Evolutionary conservation across 2,329 filamentous ascomycete species (phyloP).

Genomic region (Neurospora sp.): DNA sequence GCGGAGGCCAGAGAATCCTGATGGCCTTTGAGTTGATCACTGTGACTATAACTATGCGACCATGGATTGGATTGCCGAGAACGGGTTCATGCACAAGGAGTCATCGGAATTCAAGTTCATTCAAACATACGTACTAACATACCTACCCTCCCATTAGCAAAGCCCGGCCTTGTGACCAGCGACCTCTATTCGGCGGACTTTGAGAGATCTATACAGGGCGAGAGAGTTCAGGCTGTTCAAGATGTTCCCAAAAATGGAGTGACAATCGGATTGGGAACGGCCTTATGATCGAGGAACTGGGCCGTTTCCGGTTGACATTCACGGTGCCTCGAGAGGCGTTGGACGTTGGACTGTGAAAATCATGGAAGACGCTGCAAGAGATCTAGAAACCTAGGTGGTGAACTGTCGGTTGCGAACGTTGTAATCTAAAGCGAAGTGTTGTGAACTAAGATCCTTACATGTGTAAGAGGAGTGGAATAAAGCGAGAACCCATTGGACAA

Average conservation of each 20-base stretch:
- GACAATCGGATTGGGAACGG: slow-evolving; percentile 11
- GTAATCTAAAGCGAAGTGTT: not conserved
- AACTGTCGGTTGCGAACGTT: not conserved
- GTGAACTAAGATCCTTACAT: not conserved
- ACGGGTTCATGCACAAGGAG: slow-evolving; percentile 16
- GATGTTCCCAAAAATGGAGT: slow-evolving; percentile 10
- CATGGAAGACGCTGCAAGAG: slow-evolving; percentile 7
- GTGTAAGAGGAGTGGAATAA: not conserved
- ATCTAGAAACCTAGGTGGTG: not conserved
- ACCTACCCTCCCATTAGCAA: not conserved
- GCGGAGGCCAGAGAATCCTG: not conserved
- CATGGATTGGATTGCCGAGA: slow-evolving; percentile 14
- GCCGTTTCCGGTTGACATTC: slow-evolving; percentile 19
- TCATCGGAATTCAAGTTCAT: slow-evolving; percentile 8
- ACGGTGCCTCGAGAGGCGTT: slow-evolving; percentile 10
- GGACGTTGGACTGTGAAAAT: slow-evolving; percentile 10
- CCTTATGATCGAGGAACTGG: slow-evolving; percentile 15
- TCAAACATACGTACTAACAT: slow-evolving; percentile 2
- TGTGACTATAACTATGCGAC: not conserved
- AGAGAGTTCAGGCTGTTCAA: slow-evolving; percentile 9
- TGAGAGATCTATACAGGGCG: slow-evolving; percentile 1
- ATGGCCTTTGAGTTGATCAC: slow-evolving; percentile 3
- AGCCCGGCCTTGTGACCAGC: not conserved
- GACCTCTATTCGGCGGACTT: not conserved
- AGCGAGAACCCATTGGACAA: not conserved